phyloP scores from a whole-genome alignment of 176 grass and related monocot species.

The Musa troglodytarum region DNA sequence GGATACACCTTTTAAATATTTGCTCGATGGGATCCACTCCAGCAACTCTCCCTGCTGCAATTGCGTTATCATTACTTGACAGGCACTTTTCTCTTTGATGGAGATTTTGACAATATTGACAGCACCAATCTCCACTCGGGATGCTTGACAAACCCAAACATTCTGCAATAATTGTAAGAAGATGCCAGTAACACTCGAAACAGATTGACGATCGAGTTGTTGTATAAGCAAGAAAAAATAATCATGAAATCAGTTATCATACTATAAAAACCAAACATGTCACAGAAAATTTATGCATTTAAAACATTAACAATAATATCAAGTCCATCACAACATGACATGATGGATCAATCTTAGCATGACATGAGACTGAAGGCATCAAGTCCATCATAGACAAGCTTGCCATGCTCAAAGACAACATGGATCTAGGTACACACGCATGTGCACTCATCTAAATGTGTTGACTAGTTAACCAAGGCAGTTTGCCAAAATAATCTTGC shows the following conservation, averaged over 20 bases:
- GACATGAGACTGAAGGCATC: no score
- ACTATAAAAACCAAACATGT: background rate
- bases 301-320: background rate
- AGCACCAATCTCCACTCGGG: slow-evolving; percentile 31
- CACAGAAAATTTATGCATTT: background rate
- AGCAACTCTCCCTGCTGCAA: slow-evolving; percentile 21
- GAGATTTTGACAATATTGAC: slow-evolving; percentile 28
- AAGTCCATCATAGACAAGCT: no score
- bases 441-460: no score
- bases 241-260: background rate
- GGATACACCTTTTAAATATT: slow-evolving; percentile 31
- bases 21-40: slow-evolving; percentile 30
- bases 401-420: no score
- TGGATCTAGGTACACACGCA: no score
- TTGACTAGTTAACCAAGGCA: no score
- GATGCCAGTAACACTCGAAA: background rate
- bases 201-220: background rate
- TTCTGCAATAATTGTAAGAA: slow-evolving; percentile 20
- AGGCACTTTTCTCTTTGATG: slow-evolving; percentile 20
- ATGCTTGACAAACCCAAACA: slow-evolving; percentile 26
- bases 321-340: no score
- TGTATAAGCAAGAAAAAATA: background rate
- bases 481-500: no score
- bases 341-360: no score
- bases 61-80: slow-evolving; percentile 13